Percentiles rank a stretch among this genome's conserved stretches.
These are phyloP conservation scores for Fusarium sp. DNA, from an alignment of 2,329 filamentous ascomycete genomes.

Conservation along the genomic window DNA sequence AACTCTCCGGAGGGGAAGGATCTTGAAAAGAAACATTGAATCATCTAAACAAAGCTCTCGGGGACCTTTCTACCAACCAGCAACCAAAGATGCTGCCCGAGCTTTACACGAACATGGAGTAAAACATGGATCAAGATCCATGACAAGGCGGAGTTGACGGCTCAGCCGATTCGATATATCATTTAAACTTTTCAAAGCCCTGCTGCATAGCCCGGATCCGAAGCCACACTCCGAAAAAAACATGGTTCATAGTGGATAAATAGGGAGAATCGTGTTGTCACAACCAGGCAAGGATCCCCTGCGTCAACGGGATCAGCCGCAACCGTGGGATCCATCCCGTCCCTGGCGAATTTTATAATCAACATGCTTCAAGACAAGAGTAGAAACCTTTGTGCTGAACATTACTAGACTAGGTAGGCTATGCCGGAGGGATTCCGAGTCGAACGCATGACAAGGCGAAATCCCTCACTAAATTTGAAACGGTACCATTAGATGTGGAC, in stretches of 20 bases:
- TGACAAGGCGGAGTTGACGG: background rate
- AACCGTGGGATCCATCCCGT: too few relatives aligned
- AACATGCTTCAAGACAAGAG: too few relatives aligned
- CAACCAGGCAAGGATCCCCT: too few relatives aligned
- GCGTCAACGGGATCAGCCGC: too few relatives aligned
- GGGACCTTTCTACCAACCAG: background rate
- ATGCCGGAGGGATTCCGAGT: too few relatives aligned
- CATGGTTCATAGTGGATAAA: background rate
- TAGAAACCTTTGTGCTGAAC: too few relatives aligned
- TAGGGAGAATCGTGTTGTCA: background rate
- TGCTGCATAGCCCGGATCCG: background rate
- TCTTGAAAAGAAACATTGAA: background rate
- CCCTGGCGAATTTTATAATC: too few relatives aligned
- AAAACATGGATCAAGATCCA: background rate
- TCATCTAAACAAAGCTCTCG: background rate
- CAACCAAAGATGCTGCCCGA: background rate
- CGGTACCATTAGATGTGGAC: too few relatives aligned
- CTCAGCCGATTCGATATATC: background rate
- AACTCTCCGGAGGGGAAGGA: background rate
- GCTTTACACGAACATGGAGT: background rate
- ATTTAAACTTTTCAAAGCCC: background rate
- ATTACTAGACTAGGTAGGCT: too few relatives aligned
- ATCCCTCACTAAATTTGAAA: too few relatives aligned
- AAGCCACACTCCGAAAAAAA: background rate
- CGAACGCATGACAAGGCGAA: too few relatives aligned